Conservation (phyloP, 1,284 basidiomycete species). For the Hortiboletus rubellus region DNA sequence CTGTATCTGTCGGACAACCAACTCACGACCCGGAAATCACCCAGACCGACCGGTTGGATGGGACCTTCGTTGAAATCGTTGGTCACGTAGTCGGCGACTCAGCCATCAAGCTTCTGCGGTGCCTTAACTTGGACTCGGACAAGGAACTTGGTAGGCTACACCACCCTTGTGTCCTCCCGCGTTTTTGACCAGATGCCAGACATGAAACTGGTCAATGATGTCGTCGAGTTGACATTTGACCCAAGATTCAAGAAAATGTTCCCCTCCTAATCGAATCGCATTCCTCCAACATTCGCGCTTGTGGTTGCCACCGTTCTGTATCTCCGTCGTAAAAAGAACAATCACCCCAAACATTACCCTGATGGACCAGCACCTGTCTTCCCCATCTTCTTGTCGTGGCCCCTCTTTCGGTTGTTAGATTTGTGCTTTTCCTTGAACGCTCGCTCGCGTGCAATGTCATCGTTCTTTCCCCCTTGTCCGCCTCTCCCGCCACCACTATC, state of each 20-base stretch:
- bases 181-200: conserved; percentile 42
- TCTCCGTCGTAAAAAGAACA: conserved; percentile 5
- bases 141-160: conserved; percentile 55
- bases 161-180: neutral
- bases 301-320: neutral
- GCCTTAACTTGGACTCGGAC: conserved; percentile 58
- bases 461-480: conserved; percentile 31
- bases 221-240: conserved; percentile 64
- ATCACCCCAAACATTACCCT: conserved; percentile 2
- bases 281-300: neutral
- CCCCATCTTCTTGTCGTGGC: conserved; percentile 77
- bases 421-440: conserved; percentile 74
- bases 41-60: conserved; percentile 52
- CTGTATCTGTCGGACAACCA: neutral
- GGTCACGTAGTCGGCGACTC: conserved; percentile 64
- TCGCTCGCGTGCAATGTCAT: conserved; percentile 44
- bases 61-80: conserved; percentile 73
- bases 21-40: neutral
- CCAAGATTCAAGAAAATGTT: conserved; percentile 59
- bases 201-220: conserved; percentile 64
- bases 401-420: conserved; percentile 67
- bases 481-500: conserved; percentile 38
- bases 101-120: conserved; percentile 61
- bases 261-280: conserved; percentile 18
- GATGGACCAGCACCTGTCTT: conserved; percentile 43